Evolutionary conservation across 192 early-diverging fungal species (phyloP).

Genomic region (Coemansia sp.): DNA sequence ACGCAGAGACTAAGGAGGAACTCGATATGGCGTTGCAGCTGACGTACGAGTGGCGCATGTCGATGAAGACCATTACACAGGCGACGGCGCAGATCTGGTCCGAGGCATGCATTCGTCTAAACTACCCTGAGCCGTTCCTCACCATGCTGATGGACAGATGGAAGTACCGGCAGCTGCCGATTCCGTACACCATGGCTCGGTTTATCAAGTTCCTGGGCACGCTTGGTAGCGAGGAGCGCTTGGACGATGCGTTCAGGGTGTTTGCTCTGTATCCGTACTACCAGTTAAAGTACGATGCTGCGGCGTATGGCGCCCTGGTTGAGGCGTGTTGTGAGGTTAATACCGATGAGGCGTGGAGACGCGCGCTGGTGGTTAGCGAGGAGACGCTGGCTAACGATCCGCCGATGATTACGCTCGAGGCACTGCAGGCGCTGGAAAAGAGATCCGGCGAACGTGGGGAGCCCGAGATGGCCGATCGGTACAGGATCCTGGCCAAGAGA

Average conservation of each 20-base stretch:
- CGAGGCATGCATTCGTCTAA: slow-evolving; percentile 25
- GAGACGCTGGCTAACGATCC: slow-evolving; percentile 22
- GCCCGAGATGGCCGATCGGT: slow-evolving; percentile 40
- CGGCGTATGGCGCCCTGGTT: slow-evolving; percentile 40
- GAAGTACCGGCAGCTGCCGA: slow-evolving; percentile 47
- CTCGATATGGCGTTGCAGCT: slow-evolving; percentile 24
- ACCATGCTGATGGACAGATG: slow-evolving; percentile 41
- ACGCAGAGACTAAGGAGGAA: slow-evolving; percentile 23
- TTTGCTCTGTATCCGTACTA: slow-evolving; percentile 50
- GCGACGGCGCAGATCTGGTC: slow-evolving; percentile 41
- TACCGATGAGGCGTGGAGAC: slow-evolving; percentile 41
- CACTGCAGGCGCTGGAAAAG: slow-evolving; percentile 23
- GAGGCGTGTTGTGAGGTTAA: slow-evolving; percentile 39
- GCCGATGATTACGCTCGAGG: slow-evolving; percentile 30
- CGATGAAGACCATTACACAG: slow-evolving; percentile 33
- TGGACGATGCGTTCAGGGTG: slow-evolving; percentile 41
- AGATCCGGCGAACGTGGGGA: slow-evolving; percentile 26
- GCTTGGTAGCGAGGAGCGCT: slow-evolving; percentile 2
- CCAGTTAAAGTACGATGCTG: slow-evolving; percentile 17
- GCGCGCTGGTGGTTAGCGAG: slow-evolving; percentile 34
- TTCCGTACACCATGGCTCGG: slow-evolving; percentile 20
- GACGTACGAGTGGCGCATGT: slow-evolving; percentile 34
- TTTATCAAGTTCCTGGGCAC: slow-evolving; percentile 28
- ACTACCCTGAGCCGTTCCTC: slow-evolving; percentile 25
- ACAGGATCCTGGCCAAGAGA: slow-evolving; percentile 16